Conservation (phyloP, 1,284 basidiomycete species). For the Rhodotorula glutinis region DNA sequence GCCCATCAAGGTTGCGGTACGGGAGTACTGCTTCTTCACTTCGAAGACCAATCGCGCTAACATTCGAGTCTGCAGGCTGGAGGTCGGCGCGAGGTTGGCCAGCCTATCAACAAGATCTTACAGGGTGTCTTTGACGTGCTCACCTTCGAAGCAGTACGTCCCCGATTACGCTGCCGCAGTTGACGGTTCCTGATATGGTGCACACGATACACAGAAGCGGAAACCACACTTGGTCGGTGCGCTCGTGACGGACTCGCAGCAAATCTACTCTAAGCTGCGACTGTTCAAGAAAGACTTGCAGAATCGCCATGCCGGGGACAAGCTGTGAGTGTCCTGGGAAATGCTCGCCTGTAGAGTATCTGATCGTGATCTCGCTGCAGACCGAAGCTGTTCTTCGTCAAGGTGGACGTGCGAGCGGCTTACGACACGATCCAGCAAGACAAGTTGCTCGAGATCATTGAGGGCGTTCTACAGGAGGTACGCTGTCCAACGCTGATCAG, state of each 20-base stretch:
- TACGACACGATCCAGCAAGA: constrained; percentile 95
- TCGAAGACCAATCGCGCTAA: too few relatives aligned
- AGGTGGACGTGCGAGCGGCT: constrained; percentile 90
- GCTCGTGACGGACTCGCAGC: constrained; percentile 76
- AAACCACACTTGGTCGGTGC: constrained; percentile 66
- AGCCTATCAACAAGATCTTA: constrained; percentile 82
- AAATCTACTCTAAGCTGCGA: constrained; percentile 72
- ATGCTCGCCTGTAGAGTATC: fast-evolving
- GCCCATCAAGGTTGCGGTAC: constrained; percentile 47
- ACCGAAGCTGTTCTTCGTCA: constrained; percentile 87
- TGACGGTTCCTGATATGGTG: background rate
- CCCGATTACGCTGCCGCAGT: background rate
- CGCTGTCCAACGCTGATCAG: background rate
- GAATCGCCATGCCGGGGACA: constrained; percentile 50
- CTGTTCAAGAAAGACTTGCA: constrained; percentile 62
- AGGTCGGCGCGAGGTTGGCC: constrained; percentile 42
- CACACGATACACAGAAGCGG: constrained; percentile 56
- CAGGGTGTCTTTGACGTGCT: constrained; percentile 78
- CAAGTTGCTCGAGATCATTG: constrained; percentile 74
- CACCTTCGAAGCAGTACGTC: constrained; percentile 72
- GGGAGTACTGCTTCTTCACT: fast-evolving
- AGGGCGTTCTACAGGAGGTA: constrained; percentile 69
- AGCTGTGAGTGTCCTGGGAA: constrained; percentile 55
- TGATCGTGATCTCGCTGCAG: constrained; percentile 50
- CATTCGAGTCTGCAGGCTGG: background rate